Evolutionary conservation across 805 yeast genomes (phyloP).

Genomic region (Wickerhamiella brachini): DNA sequence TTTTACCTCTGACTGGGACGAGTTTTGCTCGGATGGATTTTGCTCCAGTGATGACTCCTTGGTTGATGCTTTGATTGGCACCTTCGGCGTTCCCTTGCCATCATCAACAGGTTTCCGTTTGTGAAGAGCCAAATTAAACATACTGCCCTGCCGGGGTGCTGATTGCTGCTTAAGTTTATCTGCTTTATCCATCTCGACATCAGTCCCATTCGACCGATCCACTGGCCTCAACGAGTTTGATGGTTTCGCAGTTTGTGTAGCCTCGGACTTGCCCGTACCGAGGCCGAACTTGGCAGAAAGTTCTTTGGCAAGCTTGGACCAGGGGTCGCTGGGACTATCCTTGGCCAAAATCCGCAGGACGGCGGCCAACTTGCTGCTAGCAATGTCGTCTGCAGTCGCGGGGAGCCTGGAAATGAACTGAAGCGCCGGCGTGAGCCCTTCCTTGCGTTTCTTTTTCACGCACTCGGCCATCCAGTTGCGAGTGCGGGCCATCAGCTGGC

Average conservation of each 20-base stretch:
- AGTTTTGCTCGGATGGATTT: no score
- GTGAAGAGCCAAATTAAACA: not conserved
- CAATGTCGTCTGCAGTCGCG: conserved; percentile 5
- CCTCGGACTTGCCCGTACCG: not conserved
- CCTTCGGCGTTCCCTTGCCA: not conserved
- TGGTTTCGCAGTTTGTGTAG: not conserved
- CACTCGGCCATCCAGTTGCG: conserved; percentile 14
- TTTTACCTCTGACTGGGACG: no score
- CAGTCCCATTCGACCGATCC: not conserved
- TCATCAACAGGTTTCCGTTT: not conserved
- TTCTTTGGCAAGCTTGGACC: not conserved
- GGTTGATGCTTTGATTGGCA: not conserved
- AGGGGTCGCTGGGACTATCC: not conserved
- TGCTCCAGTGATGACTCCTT: not conserved
- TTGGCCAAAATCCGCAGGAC: conserved; percentile 1
- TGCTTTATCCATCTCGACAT: not conserved
- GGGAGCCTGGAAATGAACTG: conserved; percentile 5
- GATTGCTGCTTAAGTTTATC: not conserved
- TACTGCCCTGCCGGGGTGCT: not conserved
- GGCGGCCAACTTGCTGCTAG: conserved; percentile 5
- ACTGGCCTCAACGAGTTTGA: not conserved
- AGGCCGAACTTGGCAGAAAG: not conserved
- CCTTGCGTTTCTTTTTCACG: conserved; percentile 5
- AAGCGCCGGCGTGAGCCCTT: conserved; percentile 6
- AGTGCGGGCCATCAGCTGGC: conserved; percentile 9